A percentile compares a stretch with the other conserved stretches of the same genome.
These are phyloP conservation scores for Strobilomyces confusus DNA, from an alignment of 768 basidiomycete species.

Conservation along the genomic window DNA sequence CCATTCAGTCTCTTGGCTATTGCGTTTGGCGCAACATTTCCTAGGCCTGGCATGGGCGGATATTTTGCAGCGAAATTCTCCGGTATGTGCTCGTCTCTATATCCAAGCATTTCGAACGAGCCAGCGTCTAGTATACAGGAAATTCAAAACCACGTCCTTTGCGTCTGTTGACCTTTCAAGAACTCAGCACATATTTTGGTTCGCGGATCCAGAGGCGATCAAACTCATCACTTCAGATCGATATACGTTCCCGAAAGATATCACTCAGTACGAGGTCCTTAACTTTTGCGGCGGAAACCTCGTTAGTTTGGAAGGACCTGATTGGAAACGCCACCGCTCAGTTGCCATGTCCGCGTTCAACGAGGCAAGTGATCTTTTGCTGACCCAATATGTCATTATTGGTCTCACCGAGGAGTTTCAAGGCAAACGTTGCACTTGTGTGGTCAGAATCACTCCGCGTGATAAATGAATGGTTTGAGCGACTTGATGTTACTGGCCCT, in stretches of 20 bases:
- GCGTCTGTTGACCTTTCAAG: slow-evolving; percentile 33
- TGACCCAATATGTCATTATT: neutral
- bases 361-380: slow-evolving; percentile 31
- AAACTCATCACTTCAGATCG: slow-evolving; percentile 33
- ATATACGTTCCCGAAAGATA: slow-evolving; percentile 38
- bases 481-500: slow-evolving; percentile 27
- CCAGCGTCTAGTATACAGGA: slow-evolving; percentile 31
- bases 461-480: slow-evolving; percentile 40
- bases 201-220: slow-evolving; percentile 42
- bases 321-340: slow-evolving; percentile 47
- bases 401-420: neutral
- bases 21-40: slow-evolving; percentile 31
- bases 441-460: slow-evolving; percentile 44
- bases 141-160: slow-evolving; percentile 38
- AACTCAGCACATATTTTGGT: slow-evolving; percentile 35
- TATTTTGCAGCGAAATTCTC: slow-evolving; percentile 34
- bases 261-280: slow-evolving; percentile 36
- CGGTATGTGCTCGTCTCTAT: slow-evolving; percentile 24
- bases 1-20: slow-evolving; percentile 31
- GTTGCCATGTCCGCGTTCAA: slow-evolving; percentile 48
- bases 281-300: slow-evolving; percentile 47
- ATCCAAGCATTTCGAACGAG: neutral
- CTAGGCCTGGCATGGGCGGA: slow-evolving; percentile 32
- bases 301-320: slow-evolving; percentile 37
- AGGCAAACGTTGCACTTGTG: slow-evolving; percentile 47